phyloP scores from a whole-genome alignment of 805 yeast species.

The Candida suzukii region DNA sequence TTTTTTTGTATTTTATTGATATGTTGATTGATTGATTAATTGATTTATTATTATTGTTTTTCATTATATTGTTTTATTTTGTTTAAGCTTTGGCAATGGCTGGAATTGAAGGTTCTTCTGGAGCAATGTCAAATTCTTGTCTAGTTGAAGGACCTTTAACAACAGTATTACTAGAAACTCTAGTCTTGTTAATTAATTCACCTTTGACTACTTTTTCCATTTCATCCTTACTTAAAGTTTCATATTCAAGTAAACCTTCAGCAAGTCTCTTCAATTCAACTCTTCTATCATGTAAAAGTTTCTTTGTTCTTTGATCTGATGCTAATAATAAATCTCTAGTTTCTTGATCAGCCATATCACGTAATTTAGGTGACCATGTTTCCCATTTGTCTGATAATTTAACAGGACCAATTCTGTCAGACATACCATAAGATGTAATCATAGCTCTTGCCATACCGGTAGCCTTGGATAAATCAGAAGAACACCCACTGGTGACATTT shows the following conservation, averaged over 20 bases:
- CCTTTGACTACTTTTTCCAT: constrained; percentile 84
- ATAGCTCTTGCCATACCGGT: constrained; percentile 91
- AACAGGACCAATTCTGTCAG: constrained; percentile 88
- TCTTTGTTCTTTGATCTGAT: constrained; percentile 76
- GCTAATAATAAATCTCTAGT: constrained; percentile 67
- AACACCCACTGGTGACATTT: constrained; percentile 92
- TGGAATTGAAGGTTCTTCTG: constrained; percentile 16
- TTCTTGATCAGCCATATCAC: constrained; percentile 90
- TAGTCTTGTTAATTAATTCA: constrained; percentile 61
- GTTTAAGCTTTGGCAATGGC: constrained; percentile 12
- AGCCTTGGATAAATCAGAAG: constrained; percentile 84
- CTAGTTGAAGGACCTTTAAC: constrained; percentile 37
- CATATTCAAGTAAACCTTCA: constrained; percentile 89
- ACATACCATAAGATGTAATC: constrained; percentile 97
- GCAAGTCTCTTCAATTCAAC: constrained; percentile 82
- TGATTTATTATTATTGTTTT: no score
- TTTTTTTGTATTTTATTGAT: no score
- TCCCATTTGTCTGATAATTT: constrained; percentile 87
- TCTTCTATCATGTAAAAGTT: constrained; percentile 51
- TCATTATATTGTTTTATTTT: no score
- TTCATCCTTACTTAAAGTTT: constrained; percentile 86
- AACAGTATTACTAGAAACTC: constrained; percentile 68
- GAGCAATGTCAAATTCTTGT: constrained; percentile 27
- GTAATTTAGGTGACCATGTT: constrained; percentile 83
- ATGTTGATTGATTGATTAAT: no score